Evolutionary conservation across 2,329 filamentous ascomycete genomes (phyloP), one percentile per base, ranked within the genome.

Genomic region (Knufia petricola): DNA sequence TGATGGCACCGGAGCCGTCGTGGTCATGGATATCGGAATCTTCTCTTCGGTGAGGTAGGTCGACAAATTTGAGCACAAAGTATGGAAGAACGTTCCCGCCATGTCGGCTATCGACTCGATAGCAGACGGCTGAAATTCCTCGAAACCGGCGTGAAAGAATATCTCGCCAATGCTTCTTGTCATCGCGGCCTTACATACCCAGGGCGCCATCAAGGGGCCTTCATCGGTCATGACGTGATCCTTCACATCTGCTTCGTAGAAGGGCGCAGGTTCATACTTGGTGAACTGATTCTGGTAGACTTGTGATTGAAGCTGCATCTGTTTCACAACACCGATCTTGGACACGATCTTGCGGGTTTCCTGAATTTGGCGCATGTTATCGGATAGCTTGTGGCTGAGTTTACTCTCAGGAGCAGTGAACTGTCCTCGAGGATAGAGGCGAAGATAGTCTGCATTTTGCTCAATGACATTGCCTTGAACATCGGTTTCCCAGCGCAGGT

Each of bases 221-320:
- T 90, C 82, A 58, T 94, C 89, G 31, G 86, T 86, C 48, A 92
- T 81, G 48, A 95, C 90, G 62, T 92, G 84, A n/a, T 88, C 79
- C 44, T 88, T 83, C 46, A 92, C 81, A 61, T 96, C 92, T 36
- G 79, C 76, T 67, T 98, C 92, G 15, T 83, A 69, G 54, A 98
- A 95, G 0, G 87, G 86, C 62, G 90, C 84, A 1, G 85, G 85
- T 54, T 95, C 87, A 62, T 94, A 95, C 68, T 95, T 95, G 55
- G 90, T 88, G 60, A 98, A 98, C 65, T 98, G 92, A 61, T 98
- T 98, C 61, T 89, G 85, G 63, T 98, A 98, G 63, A 94, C 85
- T 77, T 95, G 92, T 45, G 88, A 87, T 65, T 98, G 92, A 47
- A 96, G 80, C 68, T 98, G 92, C 92, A 98, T 98, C 69, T 98